A percentile compares a stretch with the other conserved stretches of the same genome.
Conservation (phyloP, 371 early-diverging fungal species). For the Haplosporangium sp. region DNA sequence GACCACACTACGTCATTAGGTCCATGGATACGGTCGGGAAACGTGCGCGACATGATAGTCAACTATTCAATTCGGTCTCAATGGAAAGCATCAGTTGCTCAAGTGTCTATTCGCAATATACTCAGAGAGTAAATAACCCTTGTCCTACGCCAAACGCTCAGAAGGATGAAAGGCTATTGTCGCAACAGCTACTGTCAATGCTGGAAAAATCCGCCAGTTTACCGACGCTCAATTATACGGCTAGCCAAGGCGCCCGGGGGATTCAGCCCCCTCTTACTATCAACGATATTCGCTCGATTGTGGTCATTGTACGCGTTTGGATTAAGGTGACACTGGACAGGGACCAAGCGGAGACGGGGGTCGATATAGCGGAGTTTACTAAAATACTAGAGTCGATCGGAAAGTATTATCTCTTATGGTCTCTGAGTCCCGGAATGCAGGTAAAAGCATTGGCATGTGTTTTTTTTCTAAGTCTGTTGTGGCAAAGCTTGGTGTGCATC, state of each 20-base stretch:
- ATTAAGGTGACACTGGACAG: neutral
- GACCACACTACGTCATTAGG: neutral
- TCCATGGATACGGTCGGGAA: constrained; percentile 24
- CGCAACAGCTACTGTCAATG: constrained; percentile 12
- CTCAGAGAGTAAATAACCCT: constrained; percentile 15
- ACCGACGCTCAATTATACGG: constrained; percentile 16
- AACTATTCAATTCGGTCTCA: neutral
- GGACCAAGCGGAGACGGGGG: neutral
- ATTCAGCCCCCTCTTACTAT: constrained; percentile 44
- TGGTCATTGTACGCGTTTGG: constrained; percentile 32
- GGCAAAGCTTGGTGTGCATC: too few relatives aligned
- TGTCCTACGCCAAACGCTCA: too few relatives aligned
- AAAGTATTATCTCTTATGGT: constrained; percentile 41
- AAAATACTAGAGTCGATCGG: constrained; percentile 18
- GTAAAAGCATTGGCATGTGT: neutral
- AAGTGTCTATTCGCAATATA: constrained; percentile 36
- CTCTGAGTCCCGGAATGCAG: constrained; percentile 55
- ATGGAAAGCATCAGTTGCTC: constrained; percentile 28
- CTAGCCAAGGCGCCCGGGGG: constrained; percentile 38
- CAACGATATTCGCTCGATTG: constrained; percentile 30
- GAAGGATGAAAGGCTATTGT: neutral
- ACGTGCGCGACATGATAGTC: constrained; percentile 13
- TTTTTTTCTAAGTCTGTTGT: too few relatives aligned
- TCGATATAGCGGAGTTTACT: constrained; percentile 4
- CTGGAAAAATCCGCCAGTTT: constrained; percentile 15